Evolutionary conservation across 768 basidiomycete species (phyloP).

Genomic region (Tubosaeta brunneosetosa): DNA sequence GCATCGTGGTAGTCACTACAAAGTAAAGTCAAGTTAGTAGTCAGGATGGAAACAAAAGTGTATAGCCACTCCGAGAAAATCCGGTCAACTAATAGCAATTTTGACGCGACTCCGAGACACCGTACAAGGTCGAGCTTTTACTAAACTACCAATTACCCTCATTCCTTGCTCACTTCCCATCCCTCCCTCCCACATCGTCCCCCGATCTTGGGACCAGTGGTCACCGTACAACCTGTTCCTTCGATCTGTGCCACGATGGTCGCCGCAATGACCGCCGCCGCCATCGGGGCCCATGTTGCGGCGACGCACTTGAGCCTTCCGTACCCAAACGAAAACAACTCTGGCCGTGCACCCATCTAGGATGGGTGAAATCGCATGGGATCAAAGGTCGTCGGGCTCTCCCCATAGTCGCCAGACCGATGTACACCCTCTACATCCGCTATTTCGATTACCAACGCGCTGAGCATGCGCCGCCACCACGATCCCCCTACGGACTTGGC

Average conservation of each 20-base stretch:
- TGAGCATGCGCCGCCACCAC: conserved; percentile 12
- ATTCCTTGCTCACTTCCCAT: conserved; percentile 27
- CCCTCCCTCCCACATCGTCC: conserved; percentile 48
- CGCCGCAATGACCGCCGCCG: no score
- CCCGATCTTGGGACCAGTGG: no score
- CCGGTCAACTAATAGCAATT: not conserved
- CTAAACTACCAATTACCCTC: no score
- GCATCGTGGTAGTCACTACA: conserved; percentile 37
- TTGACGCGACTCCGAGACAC: not conserved
- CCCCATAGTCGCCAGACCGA: conserved; percentile 20
- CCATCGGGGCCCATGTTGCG: no score
- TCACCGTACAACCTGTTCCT: no score
- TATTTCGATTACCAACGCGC: conserved; percentile 12
- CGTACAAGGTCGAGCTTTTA: no score
- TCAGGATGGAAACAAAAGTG: not conserved
- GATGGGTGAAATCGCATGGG: conserved; percentile 36
- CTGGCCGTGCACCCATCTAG: no score
- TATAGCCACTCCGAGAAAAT: conserved; percentile 21
- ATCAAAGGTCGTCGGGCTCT: conserved; percentile 39
- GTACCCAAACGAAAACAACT: no score
- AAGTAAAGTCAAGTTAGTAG: not conserved
- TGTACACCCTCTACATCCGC: conserved; percentile 24
- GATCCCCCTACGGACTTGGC: not conserved
- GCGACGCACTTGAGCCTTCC: no score
- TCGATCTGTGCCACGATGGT: no score